Percentiles rank a stretch among this genome's conserved stretches.
Evolutionary conservation across 768 basidiomycete species (phyloP).

Genomic region (Calocera cornea): DNA sequence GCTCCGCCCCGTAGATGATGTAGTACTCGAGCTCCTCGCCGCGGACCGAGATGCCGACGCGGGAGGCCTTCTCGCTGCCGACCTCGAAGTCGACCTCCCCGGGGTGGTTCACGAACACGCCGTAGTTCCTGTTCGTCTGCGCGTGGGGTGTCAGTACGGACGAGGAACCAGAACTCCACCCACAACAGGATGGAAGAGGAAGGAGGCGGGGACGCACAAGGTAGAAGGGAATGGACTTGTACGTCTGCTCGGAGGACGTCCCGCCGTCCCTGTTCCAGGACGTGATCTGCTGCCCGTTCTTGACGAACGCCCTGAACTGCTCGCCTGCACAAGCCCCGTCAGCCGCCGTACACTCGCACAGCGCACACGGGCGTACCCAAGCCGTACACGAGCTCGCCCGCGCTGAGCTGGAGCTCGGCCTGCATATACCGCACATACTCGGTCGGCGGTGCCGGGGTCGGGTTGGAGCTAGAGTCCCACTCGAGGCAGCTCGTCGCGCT

Average conservation of each 20-base stretch:
- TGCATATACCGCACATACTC: constrained; percentile 29
- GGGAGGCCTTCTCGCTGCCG: constrained; percentile 30
- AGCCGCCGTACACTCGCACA: not conserved
- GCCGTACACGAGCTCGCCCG: constrained; percentile 60
- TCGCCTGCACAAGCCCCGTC: constrained; percentile 24
- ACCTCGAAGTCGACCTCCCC: constrained; percentile 56
- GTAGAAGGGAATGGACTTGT: constrained; percentile 25
- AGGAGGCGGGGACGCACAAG: constrained; percentile 10
- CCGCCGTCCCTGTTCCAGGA: constrained; percentile 69
- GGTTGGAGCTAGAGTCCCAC: constrained; percentile 46
- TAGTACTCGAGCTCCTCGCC: constrained; percentile 55
- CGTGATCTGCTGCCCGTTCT: constrained; percentile 46
- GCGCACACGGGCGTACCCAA: constrained; percentile 29
- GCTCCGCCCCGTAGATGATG: constrained; percentile 54
- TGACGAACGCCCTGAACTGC: constrained; percentile 59
- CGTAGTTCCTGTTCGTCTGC: constrained; percentile 43
- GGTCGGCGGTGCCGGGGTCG: constrained; percentile 32
- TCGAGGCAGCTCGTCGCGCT: constrained; percentile 41
- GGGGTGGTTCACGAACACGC: constrained; percentile 62
- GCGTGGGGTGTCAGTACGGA: not conserved
- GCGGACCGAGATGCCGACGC: constrained; percentile 51
- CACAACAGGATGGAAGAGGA: not conserved
- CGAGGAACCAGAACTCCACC: not conserved
- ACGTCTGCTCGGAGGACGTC: constrained; percentile 31
- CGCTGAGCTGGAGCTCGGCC: constrained; percentile 43